A percentile compares a stretch with the other conserved stretches of the same genome.
Evolutionary conservation across 116 monocot species (phyloP).

Genomic region (Posidonia oceanica): DNA sequence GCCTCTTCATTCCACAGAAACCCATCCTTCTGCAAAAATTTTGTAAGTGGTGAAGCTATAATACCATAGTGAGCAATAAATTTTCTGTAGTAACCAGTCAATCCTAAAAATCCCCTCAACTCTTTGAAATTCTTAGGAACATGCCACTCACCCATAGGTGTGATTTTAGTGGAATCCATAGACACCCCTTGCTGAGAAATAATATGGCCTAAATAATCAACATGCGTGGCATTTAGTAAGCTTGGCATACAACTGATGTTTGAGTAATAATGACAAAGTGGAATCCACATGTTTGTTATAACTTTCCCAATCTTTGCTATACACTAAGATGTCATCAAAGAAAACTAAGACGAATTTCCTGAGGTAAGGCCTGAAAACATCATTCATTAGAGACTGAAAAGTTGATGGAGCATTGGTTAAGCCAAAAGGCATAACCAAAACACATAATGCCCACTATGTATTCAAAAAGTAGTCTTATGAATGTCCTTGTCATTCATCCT

Average conservation of each 20-base stretch:
- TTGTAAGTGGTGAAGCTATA: background rate
- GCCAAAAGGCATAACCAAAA: background rate
- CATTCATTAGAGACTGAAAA: background rate
- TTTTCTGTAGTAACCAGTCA: no score
- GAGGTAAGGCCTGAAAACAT: background rate
- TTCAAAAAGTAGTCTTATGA: no score
- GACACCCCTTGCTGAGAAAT: background rate
- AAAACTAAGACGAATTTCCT: background rate
- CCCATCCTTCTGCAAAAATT: background rate
- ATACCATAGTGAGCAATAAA: background rate
- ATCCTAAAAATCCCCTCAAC: no score
- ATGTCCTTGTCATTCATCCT: no score
- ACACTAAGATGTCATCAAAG: background rate
- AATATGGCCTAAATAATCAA: background rate
- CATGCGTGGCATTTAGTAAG: background rate
- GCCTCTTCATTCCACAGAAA: no score
- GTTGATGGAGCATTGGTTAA: background rate
- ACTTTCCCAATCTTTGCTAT: background rate
- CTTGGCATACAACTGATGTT: background rate
- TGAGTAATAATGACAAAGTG: no score
- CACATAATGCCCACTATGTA: no score
- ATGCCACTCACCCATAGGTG: background rate
- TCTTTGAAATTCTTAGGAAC: no score
- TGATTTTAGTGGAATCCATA: background rate
- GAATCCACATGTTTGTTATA: no score